Percentiles rank a stretch among this genome's conserved stretches.
phyloP scores from a whole-genome alignment of 2,329 filamentous ascomycete species.

The Falciphora oryzae region DNA sequence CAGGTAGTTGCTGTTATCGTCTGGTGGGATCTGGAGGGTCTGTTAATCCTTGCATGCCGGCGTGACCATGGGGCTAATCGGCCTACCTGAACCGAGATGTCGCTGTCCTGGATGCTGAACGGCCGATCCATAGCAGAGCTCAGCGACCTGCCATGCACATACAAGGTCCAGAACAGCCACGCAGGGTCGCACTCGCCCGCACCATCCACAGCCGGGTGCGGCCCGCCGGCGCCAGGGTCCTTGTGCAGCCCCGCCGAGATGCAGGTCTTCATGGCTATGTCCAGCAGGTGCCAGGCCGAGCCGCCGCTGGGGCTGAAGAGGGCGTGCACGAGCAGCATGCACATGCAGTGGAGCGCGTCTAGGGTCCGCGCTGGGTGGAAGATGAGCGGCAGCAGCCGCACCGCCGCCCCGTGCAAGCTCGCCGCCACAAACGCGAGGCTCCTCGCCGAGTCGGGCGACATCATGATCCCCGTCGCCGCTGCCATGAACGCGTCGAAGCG shows the following conservation, averaged over 20 bases:
- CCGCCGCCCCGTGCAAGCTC: conserved; percentile 10
- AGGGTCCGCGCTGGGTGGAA: neutral
- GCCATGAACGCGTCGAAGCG: conserved; percentile 4
- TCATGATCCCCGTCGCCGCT: conserved; percentile 1
- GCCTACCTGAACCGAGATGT: neutral
- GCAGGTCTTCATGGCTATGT: conserved; percentile 24
- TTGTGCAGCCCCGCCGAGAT: conserved; percentile 23
- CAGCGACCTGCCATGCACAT: conserved; percentile 4
- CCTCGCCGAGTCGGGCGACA: too few species aligned
- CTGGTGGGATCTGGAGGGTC: neutral
- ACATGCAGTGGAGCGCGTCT: conserved; percentile 11
- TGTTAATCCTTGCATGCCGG: too few species aligned
- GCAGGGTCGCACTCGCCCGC: conserved; percentile 3
- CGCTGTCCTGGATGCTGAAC: conserved; percentile 1
- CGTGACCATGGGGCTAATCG: too few species aligned
- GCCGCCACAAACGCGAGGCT: conserved; percentile 4
- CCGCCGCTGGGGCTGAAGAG: conserved; percentile 20
- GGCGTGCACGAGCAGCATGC: conserved; percentile 20
- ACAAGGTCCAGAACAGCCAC: conserved; percentile 13
- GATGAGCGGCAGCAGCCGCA: conserved; percentile 9
- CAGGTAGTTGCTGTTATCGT: neutral
- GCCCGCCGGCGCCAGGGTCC: conserved; percentile 14
- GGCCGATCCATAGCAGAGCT: conserved; percentile 10
- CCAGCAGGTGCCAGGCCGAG: conserved; percentile 25
- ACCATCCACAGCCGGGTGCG: neutral